Evolutionary conservation across 768 basidiomycete species (phyloP), one percentile per base, ranked within the genome.

Genomic region (Tricholoma furcatifolium): DNA sequence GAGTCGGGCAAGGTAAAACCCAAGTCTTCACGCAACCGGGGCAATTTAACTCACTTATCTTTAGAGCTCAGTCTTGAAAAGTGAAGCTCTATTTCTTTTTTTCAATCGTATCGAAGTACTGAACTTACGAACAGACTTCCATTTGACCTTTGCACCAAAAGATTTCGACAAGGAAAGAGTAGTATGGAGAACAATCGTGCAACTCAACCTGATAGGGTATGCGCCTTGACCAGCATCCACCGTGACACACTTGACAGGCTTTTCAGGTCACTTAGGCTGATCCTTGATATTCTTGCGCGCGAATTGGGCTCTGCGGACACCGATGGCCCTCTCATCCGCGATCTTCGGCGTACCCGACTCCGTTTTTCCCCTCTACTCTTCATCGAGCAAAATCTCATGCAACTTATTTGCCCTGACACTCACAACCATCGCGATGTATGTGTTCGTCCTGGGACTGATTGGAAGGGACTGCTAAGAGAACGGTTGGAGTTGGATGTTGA

Each of bases 171-270:
- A 61, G 41, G 85, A 89, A 54, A 71, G 80, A 15, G 60, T 72
- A 0, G 74, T 81, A 6, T 89, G 87, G 86, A 79, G 75, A 55
- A 74, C 78, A 11, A 76, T 88, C 48, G 76, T 89, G 7, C 83
- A 88, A 57, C 78, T 88, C 39, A 88, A 88, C 60, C 68, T 88
- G 56, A 85, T 88, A 54, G 69, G 79, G 85, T 84, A 45, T 12
- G 70, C 61, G 17, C 1, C 3, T 15, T 8, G 27, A 30, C 23
- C 42, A 42, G 12, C 27, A n/a, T 14, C 36, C 9, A 11, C 35
- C 6, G 10, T 8, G 2, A 9, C 32, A 24, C 5, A 18, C 9
- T 9, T 60, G 27, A 20, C 24, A 7, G 14, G 44, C 17, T 35
- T 11, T 11, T 18, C 6, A 85, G 84, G 2, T 83, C 83, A 15